Evolutionary conservation across 768 basidiomycete genomes (phyloP).

Genomic region (Cystobasidiopsis lactophilus): DNA sequence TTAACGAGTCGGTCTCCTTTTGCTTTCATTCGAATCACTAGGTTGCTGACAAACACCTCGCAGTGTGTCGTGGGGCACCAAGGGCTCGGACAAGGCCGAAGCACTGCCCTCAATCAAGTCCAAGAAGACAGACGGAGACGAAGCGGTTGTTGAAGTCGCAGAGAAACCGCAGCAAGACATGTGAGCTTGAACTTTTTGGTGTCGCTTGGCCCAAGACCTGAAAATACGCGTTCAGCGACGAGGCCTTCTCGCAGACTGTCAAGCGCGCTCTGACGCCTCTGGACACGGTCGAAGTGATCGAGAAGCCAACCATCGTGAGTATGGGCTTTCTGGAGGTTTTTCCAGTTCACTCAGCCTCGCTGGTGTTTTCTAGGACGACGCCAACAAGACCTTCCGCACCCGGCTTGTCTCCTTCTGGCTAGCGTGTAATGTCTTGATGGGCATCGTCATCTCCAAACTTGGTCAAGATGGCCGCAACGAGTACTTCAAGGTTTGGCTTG

Average conservation of each 20-base stretch:
- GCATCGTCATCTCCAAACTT: not conserved
- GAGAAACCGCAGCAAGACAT: conserved; percentile 67
- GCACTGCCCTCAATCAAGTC: conserved; percentile 72
- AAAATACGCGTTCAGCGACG: not conserved
- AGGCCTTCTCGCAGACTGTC: conserved; percentile 21
- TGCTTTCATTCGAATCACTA: not conserved
- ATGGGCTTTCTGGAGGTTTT: no score
- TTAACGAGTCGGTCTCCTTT: conserved; percentile 31
- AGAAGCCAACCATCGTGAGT: conserved; percentile 63
- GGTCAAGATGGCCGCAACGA: no score
- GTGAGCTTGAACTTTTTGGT: conserved; percentile 32
- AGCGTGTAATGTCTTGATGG: conserved; percentile 36
- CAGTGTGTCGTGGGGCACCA: conserved; percentile 80
- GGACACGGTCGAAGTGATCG: conserved; percentile 39
- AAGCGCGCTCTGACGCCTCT: conserved; percentile 61
- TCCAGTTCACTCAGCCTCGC: no score
- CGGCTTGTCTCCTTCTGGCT: conserved; percentile 43
- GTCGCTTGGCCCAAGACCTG: not conserved
- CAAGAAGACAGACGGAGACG: conserved; percentile 45
- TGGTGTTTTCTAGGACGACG: no score
- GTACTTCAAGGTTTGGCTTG: no score
- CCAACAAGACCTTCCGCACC: conserved; percentile 81
- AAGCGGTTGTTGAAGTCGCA: conserved; percentile 64
- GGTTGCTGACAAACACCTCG: not conserved
- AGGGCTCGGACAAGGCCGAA: conserved; percentile 56